Base-by-base conservation (phyloP, 176 grass and related monocot species). In the Oryza longistaminata region DNA sequence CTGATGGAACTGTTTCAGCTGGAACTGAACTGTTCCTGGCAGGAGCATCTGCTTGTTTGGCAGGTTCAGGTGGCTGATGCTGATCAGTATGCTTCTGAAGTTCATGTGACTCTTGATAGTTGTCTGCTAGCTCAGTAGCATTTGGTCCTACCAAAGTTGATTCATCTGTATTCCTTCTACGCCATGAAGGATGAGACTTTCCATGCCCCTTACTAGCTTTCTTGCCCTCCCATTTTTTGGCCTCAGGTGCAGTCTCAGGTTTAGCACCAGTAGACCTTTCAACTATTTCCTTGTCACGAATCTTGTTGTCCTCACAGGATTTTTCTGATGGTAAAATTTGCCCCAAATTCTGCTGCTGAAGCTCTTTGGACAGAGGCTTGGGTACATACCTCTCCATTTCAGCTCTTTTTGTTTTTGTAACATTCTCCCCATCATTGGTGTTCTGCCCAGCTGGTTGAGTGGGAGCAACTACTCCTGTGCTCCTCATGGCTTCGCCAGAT, bases 331-430 rank as follows among this genome's bases (percentile, higher is more conserved):
- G 66, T 61, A 85, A 73, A 85, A 74, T 70, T 76, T 84, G 81
- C 21, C 48, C 74, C 9, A 75, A 33, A 82, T 92, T 94, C 52
- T 92, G 92, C 43, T 91, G 92, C 31, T 96, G 93, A 73, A 96
- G 74, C 65, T 95, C 92, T 88, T 94, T 93, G 48, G 89, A 84
- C 22, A 96, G 77, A 82, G 93, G 96, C 83, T 99, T 96, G 31
- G 96, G 96, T 74, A 99, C 91, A 88, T 99, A 99, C 68, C 96
- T 91, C 83, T 99, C 93, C 84, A 99, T 96, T 88, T 99, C 96
- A 70, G 96, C 93, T 82, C 96, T 99, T 82, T 94, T 96, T 89
- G 83, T 85, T 89, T 81, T 90, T 49, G 83, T 89, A 64, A 81
- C 79, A 86, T 86, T 87, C 24, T 90, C 90, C 46, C 74, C 74